phyloP scores from a whole-genome alignment of 176 grass and related monocot species.

The Themeda triandra region DNA sequence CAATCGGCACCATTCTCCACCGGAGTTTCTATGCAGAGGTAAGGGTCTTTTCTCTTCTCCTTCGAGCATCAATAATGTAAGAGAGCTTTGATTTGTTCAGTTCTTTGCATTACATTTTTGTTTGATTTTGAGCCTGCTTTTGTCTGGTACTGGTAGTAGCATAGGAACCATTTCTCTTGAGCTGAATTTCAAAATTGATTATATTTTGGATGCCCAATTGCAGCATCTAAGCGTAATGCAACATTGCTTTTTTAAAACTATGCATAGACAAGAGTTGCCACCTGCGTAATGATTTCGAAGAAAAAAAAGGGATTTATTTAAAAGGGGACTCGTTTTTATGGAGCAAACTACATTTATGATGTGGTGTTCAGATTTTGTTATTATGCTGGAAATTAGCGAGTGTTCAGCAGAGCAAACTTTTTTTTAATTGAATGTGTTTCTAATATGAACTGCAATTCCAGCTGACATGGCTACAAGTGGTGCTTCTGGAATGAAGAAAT shows the following conservation, averaged over 20 bases:
- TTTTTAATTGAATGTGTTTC: neutral
- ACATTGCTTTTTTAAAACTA: neutral
- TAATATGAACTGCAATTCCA: neutral
- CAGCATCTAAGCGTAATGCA: neutral
- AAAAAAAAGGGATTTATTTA: neutral
- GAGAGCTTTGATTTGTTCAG: too few species aligned
- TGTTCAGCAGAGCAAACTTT: neutral
- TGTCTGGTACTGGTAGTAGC: neutral
- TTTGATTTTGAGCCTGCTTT: neutral
- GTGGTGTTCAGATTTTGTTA: neutral
- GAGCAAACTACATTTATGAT: neutral
- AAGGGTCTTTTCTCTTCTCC: too few species aligned
- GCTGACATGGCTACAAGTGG: neutral
- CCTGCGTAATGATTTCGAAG: neutral
- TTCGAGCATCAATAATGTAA: neutral
- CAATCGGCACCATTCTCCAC: constrained; percentile 21
- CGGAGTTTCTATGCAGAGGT: too few species aligned
- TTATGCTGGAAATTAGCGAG: neutral
- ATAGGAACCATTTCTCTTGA: neutral
- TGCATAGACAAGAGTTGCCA: neutral
- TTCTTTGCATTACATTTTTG: neutral
- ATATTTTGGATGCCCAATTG: neutral
- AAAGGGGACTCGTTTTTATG: neutral
- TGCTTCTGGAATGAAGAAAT: constrained; percentile 3
- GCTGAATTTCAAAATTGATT: neutral